A percentile compares a stretch with the other conserved stretches of the same genome.
These are phyloP conservation scores for Candida mattraensis DNA, from an alignment of 805 yeast genomes.

Conservation along the genomic window DNA sequence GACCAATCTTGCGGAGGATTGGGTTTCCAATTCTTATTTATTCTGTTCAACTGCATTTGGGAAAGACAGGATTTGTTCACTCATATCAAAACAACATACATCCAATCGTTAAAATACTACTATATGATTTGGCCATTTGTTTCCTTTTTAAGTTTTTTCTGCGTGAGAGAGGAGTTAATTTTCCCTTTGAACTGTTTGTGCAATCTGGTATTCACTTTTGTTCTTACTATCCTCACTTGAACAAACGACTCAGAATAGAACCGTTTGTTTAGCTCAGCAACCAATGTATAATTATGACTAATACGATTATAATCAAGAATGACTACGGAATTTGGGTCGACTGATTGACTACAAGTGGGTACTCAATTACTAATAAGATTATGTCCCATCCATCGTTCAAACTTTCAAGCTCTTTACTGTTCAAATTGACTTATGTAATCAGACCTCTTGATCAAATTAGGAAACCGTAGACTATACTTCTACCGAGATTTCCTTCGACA, in stretches of 20 bases:
- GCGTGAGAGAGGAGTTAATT: constrained; percentile 48
- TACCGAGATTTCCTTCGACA: too few relatives aligned
- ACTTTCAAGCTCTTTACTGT: too few relatives aligned
- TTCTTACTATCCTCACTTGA: constrained; percentile 40
- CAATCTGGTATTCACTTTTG: constrained; percentile 54
- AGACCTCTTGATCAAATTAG: too few relatives aligned
- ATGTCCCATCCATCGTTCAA: too few relatives aligned
- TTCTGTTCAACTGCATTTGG: constrained; percentile 53
- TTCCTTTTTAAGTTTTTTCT: constrained; percentile 49
- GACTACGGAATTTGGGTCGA: too few relatives aligned
- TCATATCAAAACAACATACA: constrained; percentile 38
- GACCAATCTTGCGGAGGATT: constrained; percentile 61
- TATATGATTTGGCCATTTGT: constrained; percentile 62
- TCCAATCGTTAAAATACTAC: constrained; percentile 50
- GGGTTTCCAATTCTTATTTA: constrained; percentile 51
- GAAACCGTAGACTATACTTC: too few relatives aligned
- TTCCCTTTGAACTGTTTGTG: constrained; percentile 61
- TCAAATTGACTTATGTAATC: too few relatives aligned
- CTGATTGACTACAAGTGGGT: too few relatives aligned
- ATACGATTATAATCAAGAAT: too few relatives aligned
- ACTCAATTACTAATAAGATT: too few relatives aligned
- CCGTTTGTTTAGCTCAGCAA: neutral
- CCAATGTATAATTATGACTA: too few relatives aligned
- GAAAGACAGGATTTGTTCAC: constrained; percentile 41
- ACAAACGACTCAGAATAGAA: neutral